Base-by-base conservation (phyloP, 306 rosid species). In the Abrus precatorius region DNA sequence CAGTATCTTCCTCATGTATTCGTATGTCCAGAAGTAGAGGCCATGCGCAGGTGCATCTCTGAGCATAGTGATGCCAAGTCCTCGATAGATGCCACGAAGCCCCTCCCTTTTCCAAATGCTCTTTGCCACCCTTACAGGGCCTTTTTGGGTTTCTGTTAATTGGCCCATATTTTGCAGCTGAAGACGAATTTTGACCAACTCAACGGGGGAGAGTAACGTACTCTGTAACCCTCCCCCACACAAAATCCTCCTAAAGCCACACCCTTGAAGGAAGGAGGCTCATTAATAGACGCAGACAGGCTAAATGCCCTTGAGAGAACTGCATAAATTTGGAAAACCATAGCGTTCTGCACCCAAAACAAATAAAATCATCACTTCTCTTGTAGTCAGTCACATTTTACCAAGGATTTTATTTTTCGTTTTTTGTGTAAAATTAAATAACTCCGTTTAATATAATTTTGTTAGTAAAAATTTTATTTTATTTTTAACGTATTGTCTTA, bases 1-100 rank as follows among this genome's bases (percentile, higher is more conserved):
- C n/a, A 95, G 94, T 74, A 78, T 79, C 67, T 93, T 97, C 60
- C 89, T 87, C 72, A 80, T 53, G 63, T 85, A 93, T 71, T 95
- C 97, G 0, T 91, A 90, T 43, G 99, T 89, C 86, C 82, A 84
- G 44, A 95, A 95, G 83, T 91, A 90, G 5, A 90, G 40, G 0
- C 87, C 84, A 72, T 86, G 91, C 0, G 93, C 79, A 0, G 97
- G 98, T n/a, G 97, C 91, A 71, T 95, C 99, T 64, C 97, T 83
- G 0, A 95, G 77, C 54, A 86, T 47, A 1, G 99, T 95, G 78
- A 95, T 90, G 54, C 83, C 80, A 0, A 91, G 83, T 44, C 97
- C 97, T 75, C 97, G 65, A 69, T 83, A 93, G 4, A 93, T 41
- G 28, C 97, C 97, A 52, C 87, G 69, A 36, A 87, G 7, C 3